Evolutionary conservation across 495 filamentous ascomycete species (phyloP), one percentile per base, ranked within the genome.

Genomic region (Lepraria neglecta): DNA sequence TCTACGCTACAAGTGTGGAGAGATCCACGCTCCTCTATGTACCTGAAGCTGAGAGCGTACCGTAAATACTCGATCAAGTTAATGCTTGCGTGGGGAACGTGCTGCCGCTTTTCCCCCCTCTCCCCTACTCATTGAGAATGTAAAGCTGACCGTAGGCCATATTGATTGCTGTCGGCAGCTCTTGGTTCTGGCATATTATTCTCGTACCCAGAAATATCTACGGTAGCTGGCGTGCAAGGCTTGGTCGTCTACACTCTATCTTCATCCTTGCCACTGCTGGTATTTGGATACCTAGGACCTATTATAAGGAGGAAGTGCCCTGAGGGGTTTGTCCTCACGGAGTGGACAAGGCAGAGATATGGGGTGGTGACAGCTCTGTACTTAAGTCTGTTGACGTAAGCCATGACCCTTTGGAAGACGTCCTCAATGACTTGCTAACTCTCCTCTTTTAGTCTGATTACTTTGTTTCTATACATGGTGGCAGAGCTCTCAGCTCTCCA

Each of bases 71-170:
- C 88, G 88, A 90, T 86, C 88, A 90, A 90, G 87, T 86, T 90
- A 91, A 91, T 87, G 83, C 88, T 90, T 91, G 87, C 87, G 88
- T 90, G 88, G 82, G 87, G 84, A 91, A 88, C 70, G 87, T 90
- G 87, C 85, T 90, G 88, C 87, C 88, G 86, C 87, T 86, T 76
- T 66, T 65, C 67, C 67, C 67, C 67, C 65, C 65, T 65, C 60
- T 58, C 63, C 67, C 61, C 60, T 61, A 64, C 59, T 52, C 55
- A 65, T 61, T 46, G 38, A 31, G 24, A 15, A 43, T 30, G n/a
- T 28, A 30, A 17, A 15, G 66, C 71, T 75, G 65, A 75, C 65
- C 58, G 48, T 58, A 67, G 63, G 27, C 65, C 64, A 65, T 74
- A 63, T 54, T 56, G 24, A 19, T 33, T 15, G 75, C 60, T 60